Evolutionary conservation across 2,329 filamentous ascomycete genomes (phyloP).

Genomic region (Stachybotrys chartarum): DNA sequence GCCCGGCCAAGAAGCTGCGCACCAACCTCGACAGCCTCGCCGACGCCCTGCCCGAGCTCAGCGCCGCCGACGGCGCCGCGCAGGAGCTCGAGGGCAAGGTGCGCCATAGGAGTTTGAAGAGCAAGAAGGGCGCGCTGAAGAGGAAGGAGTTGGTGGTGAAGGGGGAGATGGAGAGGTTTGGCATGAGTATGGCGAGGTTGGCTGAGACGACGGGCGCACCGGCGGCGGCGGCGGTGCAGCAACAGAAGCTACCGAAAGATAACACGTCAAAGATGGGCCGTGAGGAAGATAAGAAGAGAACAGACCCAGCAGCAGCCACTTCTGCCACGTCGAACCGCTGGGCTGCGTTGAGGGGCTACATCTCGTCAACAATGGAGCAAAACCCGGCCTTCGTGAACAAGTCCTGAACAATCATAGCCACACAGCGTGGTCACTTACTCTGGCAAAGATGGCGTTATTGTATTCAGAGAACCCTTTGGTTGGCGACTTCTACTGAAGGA

Average conservation of each 20-base stretch:
- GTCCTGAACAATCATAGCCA: conserved; percentile 5
- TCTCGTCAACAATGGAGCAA: conserved; percentile 82
- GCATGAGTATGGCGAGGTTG: conserved; percentile 73
- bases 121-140: conserved; percentile 73
- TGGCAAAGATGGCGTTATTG: no score
- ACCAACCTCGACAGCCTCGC: conserved; percentile 69
- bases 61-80: conserved; percentile 36
- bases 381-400: conserved; percentile 61
- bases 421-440: no score
- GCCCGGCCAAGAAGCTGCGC: conserved; percentile 69
- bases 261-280: conserved; percentile 4
- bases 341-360: conserved; percentile 76
- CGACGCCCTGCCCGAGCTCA: conserved; percentile 67
- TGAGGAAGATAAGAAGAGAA: conserved; percentile 7
- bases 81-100: conserved; percentile 50
- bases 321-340: conserved; percentile 53
- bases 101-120: conserved; percentile 66
- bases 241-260: background rate
- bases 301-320: conserved; percentile 2
- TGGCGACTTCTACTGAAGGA: no score
- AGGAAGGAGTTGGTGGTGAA: conserved; percentile 73
- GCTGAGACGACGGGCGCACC: conserved; percentile 25
- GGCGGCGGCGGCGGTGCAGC: conserved; percentile 3
- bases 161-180: conserved; percentile 78
- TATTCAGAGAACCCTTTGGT: no score